phyloP scores from a whole-genome alignment of 1,284 basidiomycete genomes.

The Apiotrichum laibachii region DNA sequence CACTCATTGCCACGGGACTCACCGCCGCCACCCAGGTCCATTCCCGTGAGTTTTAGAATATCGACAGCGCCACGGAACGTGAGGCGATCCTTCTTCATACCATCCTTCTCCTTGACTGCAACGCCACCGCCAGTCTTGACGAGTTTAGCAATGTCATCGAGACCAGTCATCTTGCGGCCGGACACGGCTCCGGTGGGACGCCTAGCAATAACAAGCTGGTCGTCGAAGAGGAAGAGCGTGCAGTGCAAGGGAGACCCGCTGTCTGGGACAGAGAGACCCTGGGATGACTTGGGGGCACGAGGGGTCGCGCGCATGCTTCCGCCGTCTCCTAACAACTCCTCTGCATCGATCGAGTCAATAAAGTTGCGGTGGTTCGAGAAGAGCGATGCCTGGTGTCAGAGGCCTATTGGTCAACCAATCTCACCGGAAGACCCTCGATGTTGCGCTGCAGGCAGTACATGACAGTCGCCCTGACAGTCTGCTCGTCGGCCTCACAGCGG shows the following conservation, averaged over 20 bases:
- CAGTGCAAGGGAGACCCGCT: constrained; percentile 61
- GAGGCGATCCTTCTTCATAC: constrained; percentile 69
- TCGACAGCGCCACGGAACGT: constrained; percentile 83
- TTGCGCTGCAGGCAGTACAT: constrained; percentile 81
- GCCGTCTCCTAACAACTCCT: constrained; percentile 65
- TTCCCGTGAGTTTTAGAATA: constrained; percentile 75
- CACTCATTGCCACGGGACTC: constrained; percentile 30
- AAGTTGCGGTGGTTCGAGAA: constrained; percentile 83
- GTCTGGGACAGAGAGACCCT: constrained; percentile 7
- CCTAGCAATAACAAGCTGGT: constrained; percentile 89
- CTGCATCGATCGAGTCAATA: constrained; percentile 90
- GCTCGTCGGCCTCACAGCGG: constrained; percentile 84
- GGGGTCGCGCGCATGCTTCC: constrained; percentile 33
- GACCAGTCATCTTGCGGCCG: constrained; percentile 71
- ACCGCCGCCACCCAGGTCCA: constrained; percentile 82
- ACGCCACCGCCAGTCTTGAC: constrained; percentile 57
- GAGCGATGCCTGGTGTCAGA: constrained; percentile 59
- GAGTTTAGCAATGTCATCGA: constrained; percentile 79
- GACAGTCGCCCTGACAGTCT: constrained; percentile 82
- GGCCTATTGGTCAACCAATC: constrained; percentile 13
- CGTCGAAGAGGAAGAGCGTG: constrained; percentile 90
- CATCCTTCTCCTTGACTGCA: constrained; percentile 44
- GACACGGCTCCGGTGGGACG: constrained; percentile 71
- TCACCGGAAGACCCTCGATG: constrained; percentile 81
- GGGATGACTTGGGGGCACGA: background rate